phyloP scores from a whole-genome alignment of 345 rosid genomes.

The Syzygium aromaticum region DNA sequence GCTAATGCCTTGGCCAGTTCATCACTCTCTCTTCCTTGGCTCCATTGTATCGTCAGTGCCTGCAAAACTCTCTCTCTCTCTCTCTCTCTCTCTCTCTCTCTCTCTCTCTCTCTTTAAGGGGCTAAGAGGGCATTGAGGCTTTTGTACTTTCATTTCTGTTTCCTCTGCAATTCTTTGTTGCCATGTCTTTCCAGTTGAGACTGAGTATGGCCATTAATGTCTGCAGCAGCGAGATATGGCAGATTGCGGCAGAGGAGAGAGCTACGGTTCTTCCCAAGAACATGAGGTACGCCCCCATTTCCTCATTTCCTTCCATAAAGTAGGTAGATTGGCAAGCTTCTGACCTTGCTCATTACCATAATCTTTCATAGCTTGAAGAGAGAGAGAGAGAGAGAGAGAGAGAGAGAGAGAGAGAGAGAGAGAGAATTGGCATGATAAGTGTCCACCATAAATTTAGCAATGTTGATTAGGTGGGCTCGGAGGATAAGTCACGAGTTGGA shows the following conservation, averaged over 20 bases:
- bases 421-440: background rate
- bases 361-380: background rate
- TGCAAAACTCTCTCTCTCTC: background rate
- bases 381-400: background rate
- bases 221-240: conserved; percentile 22
- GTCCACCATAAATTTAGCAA: background rate
- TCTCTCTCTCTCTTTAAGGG: background rate
- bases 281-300: background rate
- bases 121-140: background rate
- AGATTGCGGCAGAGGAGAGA: conserved; percentile 35
- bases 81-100: background rate
- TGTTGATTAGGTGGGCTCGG: background rate
- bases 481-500: background rate
- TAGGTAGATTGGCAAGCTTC: background rate
- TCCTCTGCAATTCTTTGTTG: background rate
- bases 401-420: background rate
- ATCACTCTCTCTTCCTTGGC: background rate
- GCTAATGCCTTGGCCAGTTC: background rate
- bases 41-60: background rate
- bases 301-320: background rate
- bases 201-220: background rate
- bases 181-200: background rate
- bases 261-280: conserved; percentile 22
- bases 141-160: background rate
- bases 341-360: background rate